Base-by-base conservation (phyloP, 164 flowering plant species). In the Tetrastigma voinierianum region DNA sequence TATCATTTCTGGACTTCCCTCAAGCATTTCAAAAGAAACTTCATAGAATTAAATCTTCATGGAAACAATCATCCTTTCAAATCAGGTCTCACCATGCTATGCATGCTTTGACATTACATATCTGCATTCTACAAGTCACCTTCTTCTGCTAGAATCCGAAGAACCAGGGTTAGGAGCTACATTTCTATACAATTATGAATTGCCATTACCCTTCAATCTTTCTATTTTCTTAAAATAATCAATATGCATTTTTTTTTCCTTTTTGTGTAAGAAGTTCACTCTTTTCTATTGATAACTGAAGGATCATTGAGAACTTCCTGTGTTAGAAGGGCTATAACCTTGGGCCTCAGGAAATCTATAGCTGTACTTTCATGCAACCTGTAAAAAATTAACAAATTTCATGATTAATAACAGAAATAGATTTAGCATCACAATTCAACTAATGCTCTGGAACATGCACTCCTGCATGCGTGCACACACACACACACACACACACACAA, bases 301-400 rank as follows among this genome's bases (percentile, higher is more conserved):
- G 15, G 56, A 53, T 53, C 7, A 14, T 53, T 16, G 2, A 55
- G 14, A 55, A 32, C 58, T 20, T 55, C 58, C 25, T 55, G 5
- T 4, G 58, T 21, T 55, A 55, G 58, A 52, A 7, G 23, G 56
- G 56, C 17, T 14, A 17, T 1, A 2, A 21, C 56, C 56, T 52
- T 15, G 17, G 56, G 19, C 19, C 3, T n/a, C 20, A 3, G 21
- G 21, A 52, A 52, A 19, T 4, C 23, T 52, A 52, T 19, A 9
- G 58, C 58, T 55, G 21, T 55, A 20, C 15, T 21, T 55, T 21
- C 43, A 8, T 55, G 58, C 32, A 20, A 55, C 58, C 58, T 55
- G 15, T 55, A 21, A 55, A 55, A 55, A 20, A 0, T 25, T 55
- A 12, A 20, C 58, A 21, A 55, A 55, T 20, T 9, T 55, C 58